A percentile compares a stretch with the other conserved stretches of the same genome.
Evolutionary conservation across 306 rosid genomes (phyloP).

Genomic region (Castanopsis chinensis): DNA sequence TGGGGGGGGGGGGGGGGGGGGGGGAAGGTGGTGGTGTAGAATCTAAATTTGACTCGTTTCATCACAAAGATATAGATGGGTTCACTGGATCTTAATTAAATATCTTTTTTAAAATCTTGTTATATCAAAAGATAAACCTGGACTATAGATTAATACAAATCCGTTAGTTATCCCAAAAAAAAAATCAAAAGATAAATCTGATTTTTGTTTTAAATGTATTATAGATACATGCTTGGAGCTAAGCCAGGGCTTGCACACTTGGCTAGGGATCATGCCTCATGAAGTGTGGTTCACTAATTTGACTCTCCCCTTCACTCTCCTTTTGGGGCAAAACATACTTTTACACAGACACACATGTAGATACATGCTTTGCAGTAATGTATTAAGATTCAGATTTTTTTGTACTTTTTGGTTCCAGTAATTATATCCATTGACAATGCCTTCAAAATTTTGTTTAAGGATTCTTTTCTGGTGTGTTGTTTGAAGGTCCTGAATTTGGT

Average conservation of each 20-base stretch:
- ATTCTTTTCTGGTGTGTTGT: neutral
- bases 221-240: neutral
- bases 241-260: no score
- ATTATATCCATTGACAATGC: neutral
- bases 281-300: no score
- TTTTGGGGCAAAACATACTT: no score
- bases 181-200: neutral
- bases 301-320: no score
- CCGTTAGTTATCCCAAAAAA: no score
- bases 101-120: neutral
- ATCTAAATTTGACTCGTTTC: neutral
- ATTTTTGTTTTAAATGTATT: neutral
- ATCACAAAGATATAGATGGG: neutral
- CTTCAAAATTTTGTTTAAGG: neutral
- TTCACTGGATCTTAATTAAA: neutral
- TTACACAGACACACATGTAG: no score
- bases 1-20: neutral
- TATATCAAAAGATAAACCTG: neutral
- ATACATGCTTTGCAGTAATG: neutral
- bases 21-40: no score
- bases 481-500: neutral
- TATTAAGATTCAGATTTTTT: neutral
- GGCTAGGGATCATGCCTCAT: no score
- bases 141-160: no score
- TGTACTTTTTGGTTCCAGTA: neutral